Evolutionary conservation across 2,329 filamentous ascomycete genomes (phyloP), one percentile per base, ranked within the genome.

Genomic region (Davidsoniella eucalypti): DNA sequence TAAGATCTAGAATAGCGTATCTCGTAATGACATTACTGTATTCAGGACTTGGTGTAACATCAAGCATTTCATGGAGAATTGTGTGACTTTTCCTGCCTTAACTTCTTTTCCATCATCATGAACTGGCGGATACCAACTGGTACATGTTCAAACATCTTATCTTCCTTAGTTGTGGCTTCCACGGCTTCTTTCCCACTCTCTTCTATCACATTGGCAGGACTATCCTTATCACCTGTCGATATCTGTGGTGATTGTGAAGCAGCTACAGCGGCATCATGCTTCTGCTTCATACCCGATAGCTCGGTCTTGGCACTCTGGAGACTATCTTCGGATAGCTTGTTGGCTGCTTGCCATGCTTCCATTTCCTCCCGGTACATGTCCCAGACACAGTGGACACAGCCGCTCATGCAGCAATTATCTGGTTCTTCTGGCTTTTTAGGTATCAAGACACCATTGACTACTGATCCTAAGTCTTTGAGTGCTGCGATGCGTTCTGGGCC

Each of bases 321-420:
- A 14, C 17, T 23, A 9, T 25, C 23, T 29, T 48, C 40, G 2
- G 50, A 87, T 59, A 82, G 73, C 3, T 70, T 67, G 36, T 73
- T 76, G 52, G 78, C 74, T 12, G 69, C 67, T 3, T 80, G 82
- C 86, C 87, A 96, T 52, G 85, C 84, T 63, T 96, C 88, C 65
- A 96, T 73, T 48, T 96, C 92, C 57, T 98, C 90, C 7, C 88
- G 75, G 64, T 81, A 96, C 49, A 78, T 71, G 58, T 95, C 88
- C 88, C 88, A 96, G 2, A 96, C 92, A 64, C 92, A 98, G 63
- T 96, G 88, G 45, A 94, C 90, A 62, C 92, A 98, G 2, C 92
- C 92, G 60, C 85, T 92, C 92, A 98, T 98, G 66, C 92, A 98
- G 72, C 92, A 98, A 61, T 98, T 95, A 60, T 96, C 92, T 3